phyloP scores from a whole-genome alignment of 306 rosid genomes.

The Medicago lupulina region DNA sequence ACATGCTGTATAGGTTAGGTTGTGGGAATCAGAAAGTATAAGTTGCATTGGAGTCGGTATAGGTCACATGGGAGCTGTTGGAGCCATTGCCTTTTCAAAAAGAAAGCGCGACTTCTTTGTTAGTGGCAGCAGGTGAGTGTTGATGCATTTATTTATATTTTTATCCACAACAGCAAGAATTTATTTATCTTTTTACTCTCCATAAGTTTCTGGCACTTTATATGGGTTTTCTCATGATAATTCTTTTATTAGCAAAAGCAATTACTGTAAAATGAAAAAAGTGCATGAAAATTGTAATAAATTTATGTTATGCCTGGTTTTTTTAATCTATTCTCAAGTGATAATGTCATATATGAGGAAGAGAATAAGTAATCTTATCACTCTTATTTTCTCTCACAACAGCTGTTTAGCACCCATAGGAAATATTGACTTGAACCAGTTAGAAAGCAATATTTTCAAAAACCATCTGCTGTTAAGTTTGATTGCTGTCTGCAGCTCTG shows the following conservation, averaged over 20 bases:
- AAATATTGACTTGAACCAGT: slow-evolving; percentile 6
- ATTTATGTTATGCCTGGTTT: neutral
- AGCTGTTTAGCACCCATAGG: slow-evolving; percentile 10
- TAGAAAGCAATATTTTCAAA: neutral
- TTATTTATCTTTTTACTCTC: slow-evolving; percentile 10
- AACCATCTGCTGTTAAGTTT: neutral
- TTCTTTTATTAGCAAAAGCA: slow-evolving; percentile 31
- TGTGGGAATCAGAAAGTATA: slow-evolving; percentile 87
- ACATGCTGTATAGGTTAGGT: slow-evolving; percentile 72
- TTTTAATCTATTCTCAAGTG: slow-evolving; percentile 25
- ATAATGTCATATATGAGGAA: neutral
- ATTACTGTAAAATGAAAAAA: slow-evolving; percentile 2
- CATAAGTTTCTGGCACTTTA: slow-evolving; percentile 1
- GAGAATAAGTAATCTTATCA: neutral
- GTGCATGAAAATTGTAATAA: neutral
- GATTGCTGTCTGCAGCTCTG: neutral
- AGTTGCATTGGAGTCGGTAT: slow-evolving; percentile 80
- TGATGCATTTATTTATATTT: slow-evolving; percentile 37
- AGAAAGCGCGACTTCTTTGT: slow-evolving; percentile 77
- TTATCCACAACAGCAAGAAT: neutral
- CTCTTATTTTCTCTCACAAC: neutral
- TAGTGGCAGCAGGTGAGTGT: slow-evolving; percentile 89
- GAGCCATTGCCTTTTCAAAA: slow-evolving; percentile 89
- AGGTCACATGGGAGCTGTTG: slow-evolving; percentile 93
- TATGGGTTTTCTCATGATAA: slow-evolving; percentile 21